Evolutionary conservation across 371 early-diverging fungal species (phyloP), one percentile per base, ranked within the genome.

Genomic region (Vairimorpha apis): DNA sequence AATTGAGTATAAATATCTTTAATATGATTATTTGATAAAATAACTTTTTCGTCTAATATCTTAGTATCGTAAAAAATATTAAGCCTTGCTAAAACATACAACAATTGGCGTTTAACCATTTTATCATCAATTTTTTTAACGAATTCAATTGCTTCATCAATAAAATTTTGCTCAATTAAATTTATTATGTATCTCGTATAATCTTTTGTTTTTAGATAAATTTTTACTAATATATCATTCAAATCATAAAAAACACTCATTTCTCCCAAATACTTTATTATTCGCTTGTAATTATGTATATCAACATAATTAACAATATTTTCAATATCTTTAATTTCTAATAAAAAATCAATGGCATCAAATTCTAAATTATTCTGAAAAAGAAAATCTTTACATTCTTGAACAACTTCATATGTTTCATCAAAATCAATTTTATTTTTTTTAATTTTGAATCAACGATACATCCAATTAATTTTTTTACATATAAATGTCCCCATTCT

Each of bases 281-380:
- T 70, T 70, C 82, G 73, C 16, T 82, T 74, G 21, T 70, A 70
- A 67, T 83, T 83, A 41, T 82, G 73, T 23, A 41, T 37, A 27
- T 83, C 82, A 21, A 76, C 74, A 63, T 64, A 76, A 1, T 75
- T 33, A n/a, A 73, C 18, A 16, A 83, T 55, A 25, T n/a, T 13
- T 10, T 73, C 53, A 5, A 78, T 41, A 41, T 59, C 10, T 12
- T 79, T 67, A 12, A 82, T 71, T 58, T 83, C 84, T n/a, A 79
- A 7, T 8, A 82, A 41, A 63, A 81, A 77, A 73, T 83, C 84
- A 56, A 83, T 77, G 21, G 79, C 82, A 41, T 83, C 84, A 58
- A 70, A 70, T 63, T 83, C 84, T 2, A 59, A 62, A 72, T 83
- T 82, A 64, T 78, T 76, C 30, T 65, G 53, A 65, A 83, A 79